Conservation (phyloP, 257 asterid genomes). For the Fraxinus excelsior region DNA sequence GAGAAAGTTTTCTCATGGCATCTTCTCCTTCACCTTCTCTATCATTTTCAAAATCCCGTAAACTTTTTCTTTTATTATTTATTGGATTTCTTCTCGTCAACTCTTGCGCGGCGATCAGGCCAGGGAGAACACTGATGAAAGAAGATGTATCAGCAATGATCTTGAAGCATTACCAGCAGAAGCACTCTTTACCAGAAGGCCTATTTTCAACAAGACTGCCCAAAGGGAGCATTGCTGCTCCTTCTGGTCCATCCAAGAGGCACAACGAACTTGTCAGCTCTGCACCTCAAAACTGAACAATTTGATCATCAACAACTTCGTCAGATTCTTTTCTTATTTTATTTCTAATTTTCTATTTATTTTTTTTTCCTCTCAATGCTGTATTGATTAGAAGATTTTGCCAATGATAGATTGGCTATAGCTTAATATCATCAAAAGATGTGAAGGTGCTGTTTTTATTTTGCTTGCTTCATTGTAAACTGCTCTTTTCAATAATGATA, state of each 20-base stretch:
- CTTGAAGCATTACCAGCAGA: slow-evolving; percentile 19
- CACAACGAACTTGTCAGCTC: slow-evolving; percentile 30
- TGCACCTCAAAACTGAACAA: slow-evolving; percentile 18
- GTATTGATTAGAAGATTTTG: not conserved
- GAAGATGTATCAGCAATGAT: not conserved
- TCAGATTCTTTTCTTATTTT: not conserved
- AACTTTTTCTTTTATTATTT: slow-evolving; percentile 5
- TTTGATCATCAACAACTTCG: not conserved
- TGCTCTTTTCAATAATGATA: too few relatives aligned
- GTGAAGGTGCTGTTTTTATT: too few relatives aligned
- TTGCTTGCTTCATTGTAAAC: too few relatives aligned
- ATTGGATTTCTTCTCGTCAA: slow-evolving; percentile 10
- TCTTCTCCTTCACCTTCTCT: not conserved
- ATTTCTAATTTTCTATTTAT: not conserved
- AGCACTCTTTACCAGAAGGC: slow-evolving; percentile 4
- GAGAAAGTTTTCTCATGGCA: not conserved
- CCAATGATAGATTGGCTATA: too few relatives aligned
- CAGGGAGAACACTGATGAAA: slow-evolving; percentile 18
- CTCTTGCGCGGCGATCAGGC: slow-evolving; percentile 19
- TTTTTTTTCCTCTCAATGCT: not conserved
- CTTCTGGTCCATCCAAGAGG: slow-evolving; percentile 41
- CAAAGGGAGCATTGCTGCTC: slow-evolving; percentile 32
- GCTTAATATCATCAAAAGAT: too few relatives aligned
- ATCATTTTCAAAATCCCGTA: not conserved
- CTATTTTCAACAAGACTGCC: slow-evolving; percentile 27